phyloP scores from a whole-genome alignment of 306 rosid genomes.

The Cyamopsis tetragonoloba region DNA sequence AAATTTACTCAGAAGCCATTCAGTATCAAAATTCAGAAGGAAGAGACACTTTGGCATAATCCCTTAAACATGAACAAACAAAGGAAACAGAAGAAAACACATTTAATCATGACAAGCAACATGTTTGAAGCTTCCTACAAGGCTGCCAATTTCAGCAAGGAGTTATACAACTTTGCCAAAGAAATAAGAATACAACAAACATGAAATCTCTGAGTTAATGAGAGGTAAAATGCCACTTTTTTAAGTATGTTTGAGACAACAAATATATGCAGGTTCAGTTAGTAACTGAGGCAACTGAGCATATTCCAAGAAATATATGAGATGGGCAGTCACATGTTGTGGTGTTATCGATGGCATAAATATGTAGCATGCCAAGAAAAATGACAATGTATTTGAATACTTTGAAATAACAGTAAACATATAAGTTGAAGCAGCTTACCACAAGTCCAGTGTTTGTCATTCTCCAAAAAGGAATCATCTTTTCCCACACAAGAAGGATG shows the following conservation, averaged over 20 bases:
- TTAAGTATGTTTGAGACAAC: not conserved
- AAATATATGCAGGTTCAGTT: not conserved
- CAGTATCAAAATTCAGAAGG: constrained; percentile 5
- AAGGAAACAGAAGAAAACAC: not conserved
- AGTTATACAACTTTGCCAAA: not conserved
- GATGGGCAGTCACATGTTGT: not conserved
- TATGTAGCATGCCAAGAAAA: not conserved
- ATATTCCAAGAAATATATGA: not conserved
- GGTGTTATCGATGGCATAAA: constrained; percentile 11
- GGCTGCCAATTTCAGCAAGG: not conserved
- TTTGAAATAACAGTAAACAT: constrained; percentile 10
- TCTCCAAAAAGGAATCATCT: constrained; percentile 44
- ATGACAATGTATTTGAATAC: constrained; percentile 17
- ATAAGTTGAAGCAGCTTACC: constrained; percentile 48
- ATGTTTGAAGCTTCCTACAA: not conserved
- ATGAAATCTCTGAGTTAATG: constrained; percentile 4
- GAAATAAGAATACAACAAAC: not conserved
- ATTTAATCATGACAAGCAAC: not conserved
- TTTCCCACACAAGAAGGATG: constrained; percentile 49
- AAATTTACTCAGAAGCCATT: constrained; percentile 13
- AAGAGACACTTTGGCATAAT: not conserved
- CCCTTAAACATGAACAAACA: constrained; percentile 15
- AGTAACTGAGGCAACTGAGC: not conserved
- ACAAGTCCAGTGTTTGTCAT: constrained; percentile 40
- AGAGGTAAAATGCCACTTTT: not conserved